Conservation (phyloP, 371 early-diverging fungal species). For the Mortierella sp. region DNA sequence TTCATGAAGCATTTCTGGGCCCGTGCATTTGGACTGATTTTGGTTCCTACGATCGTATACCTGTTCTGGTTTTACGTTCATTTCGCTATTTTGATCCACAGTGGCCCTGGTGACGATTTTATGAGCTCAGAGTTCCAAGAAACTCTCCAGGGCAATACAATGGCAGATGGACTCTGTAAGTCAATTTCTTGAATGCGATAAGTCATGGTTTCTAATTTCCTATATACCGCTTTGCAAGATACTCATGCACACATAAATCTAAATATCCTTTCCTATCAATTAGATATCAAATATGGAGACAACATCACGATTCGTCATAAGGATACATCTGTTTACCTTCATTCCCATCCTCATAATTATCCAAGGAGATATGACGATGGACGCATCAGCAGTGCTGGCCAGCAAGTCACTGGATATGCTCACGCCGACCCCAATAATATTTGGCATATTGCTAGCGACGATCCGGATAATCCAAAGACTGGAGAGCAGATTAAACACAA, state of each 20-base stretch:
- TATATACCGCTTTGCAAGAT: slow-evolving; percentile 13
- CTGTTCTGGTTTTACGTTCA: slow-evolving; percentile 89
- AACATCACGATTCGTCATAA: slow-evolving; percentile 85
- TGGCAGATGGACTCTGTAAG: slow-evolving; percentile 62
- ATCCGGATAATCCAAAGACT: slow-evolving; percentile 59
- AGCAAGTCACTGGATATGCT: slow-evolving; percentile 93
- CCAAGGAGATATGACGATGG: slow-evolving; percentile 95
- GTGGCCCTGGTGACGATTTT: slow-evolving; percentile 94
- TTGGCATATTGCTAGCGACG: slow-evolving; percentile 78
- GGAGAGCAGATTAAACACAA: slow-evolving; percentile 64
- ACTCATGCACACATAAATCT: background rate
- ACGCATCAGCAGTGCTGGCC: slow-evolving; percentile 90
- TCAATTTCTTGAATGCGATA: background rate
- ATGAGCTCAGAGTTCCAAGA: slow-evolving; percentile 93
- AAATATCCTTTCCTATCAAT: background rate
- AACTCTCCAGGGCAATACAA: slow-evolving; percentile 79
- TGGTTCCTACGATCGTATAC: slow-evolving; percentile 88
- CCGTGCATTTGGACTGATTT: slow-evolving; percentile 81
- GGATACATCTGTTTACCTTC: slow-evolving; percentile 81
- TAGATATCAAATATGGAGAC: slow-evolving; percentile 86
- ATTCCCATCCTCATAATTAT: slow-evolving; percentile 86
- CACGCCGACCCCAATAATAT: slow-evolving; percentile 82
- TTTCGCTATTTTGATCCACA: slow-evolving; percentile 75
- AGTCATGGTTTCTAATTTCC: background rate
- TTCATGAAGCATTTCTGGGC: slow-evolving; percentile 74